These are phyloP conservation scores for Dissophora ornata DNA, from an alignment of 192 early-diverging fungal genomes.

Conservation along the genomic window DNA sequence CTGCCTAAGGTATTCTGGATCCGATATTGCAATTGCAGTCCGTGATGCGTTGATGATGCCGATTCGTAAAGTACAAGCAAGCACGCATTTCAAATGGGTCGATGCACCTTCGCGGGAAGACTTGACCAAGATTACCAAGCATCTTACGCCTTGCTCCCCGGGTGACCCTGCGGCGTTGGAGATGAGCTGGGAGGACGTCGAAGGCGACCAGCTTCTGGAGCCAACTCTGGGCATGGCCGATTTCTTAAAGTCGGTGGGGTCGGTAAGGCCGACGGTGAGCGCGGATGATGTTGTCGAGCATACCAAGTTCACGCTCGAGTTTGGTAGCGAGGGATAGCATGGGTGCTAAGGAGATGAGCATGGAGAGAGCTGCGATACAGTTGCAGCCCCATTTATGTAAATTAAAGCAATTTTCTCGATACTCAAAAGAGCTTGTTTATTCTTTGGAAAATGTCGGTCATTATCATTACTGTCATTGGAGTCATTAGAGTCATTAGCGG, in stretches of 20 bases:
- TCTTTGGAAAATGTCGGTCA: too few species aligned
- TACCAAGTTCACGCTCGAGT: constrained; percentile 89
- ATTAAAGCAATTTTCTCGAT: too few species aligned
- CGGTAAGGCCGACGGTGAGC: constrained; percentile 85
- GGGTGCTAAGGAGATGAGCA: not conserved
- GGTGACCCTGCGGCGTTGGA: constrained; percentile 89
- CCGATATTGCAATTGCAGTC: constrained; percentile 94
- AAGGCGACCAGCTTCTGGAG: constrained; percentile 87
- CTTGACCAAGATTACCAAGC: constrained; percentile 56
- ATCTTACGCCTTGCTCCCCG: constrained; percentile 94
- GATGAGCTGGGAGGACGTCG: constrained; percentile 89
- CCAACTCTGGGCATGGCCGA: constrained; percentile 86
- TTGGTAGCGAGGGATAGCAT: constrained; percentile 66
- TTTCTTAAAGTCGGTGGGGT: constrained; percentile 85
- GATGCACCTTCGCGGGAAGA: constrained; percentile 69
- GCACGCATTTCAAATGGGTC: constrained; percentile 91
- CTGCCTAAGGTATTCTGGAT: constrained; percentile 86
- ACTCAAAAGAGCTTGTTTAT: too few species aligned
- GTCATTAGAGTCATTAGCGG: constrained; percentile 10
- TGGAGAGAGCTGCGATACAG: too few species aligned
- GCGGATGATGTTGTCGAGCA: constrained; percentile 83
- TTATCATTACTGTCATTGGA: too few species aligned
- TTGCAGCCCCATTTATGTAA: too few species aligned
- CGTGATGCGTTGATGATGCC: constrained; percentile 98
- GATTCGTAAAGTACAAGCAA: constrained; percentile 93